Evolutionary conservation across 495 filamentous ascomycete genomes (phyloP).

Genomic region (Lepraria neglecta): DNA sequence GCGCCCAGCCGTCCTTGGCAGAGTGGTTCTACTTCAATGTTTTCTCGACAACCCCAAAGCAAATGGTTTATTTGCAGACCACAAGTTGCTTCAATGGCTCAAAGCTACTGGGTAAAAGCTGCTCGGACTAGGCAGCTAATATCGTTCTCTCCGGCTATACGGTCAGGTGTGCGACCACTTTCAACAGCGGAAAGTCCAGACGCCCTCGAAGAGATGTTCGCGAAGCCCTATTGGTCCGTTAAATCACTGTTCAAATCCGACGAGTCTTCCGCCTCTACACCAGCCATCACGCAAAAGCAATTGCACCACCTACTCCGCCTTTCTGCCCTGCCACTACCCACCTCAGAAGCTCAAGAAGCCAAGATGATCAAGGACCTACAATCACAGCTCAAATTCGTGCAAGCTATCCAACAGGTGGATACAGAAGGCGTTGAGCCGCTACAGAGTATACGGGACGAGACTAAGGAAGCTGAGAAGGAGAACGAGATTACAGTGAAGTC

Average conservation of each 20-base stretch:
- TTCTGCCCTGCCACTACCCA: conserved; percentile 75
- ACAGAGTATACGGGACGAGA: conserved; percentile 77
- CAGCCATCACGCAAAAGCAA: conserved; percentile 45
- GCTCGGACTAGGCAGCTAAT: not conserved
- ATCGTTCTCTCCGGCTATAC: not conserved
- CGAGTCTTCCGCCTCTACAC: conserved; percentile 28
- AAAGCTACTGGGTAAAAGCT: conserved; percentile 3
- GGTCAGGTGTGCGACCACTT: not conserved
- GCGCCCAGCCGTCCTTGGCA: not conserved
- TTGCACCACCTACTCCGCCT: conserved; percentile 84
- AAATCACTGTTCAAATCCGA: conserved; percentile 59
- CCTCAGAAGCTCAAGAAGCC: conserved; percentile 48
- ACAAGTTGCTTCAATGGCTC: not conserved
- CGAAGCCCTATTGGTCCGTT: conserved; percentile 79
- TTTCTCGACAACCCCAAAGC: too few relatives aligned
- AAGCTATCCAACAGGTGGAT: conserved; percentile 72
- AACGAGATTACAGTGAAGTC: conserved; percentile 45
- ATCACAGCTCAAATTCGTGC: conserved; percentile 85
- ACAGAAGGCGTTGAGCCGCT: conserved; percentile 66
- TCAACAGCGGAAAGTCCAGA: conserved; percentile 12
- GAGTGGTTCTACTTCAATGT: not conserved
- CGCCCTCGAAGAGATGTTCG: conserved; percentile 54
- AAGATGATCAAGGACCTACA: conserved; percentile 66
- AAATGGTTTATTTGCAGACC: not conserved
- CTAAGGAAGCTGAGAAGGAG: conserved; percentile 45